A percentile compares a stretch with the other conserved stretches of the same genome.
phyloP scores from a whole-genome alignment of 345 rosid species.

The Sisymbrium altissimum region DNA sequence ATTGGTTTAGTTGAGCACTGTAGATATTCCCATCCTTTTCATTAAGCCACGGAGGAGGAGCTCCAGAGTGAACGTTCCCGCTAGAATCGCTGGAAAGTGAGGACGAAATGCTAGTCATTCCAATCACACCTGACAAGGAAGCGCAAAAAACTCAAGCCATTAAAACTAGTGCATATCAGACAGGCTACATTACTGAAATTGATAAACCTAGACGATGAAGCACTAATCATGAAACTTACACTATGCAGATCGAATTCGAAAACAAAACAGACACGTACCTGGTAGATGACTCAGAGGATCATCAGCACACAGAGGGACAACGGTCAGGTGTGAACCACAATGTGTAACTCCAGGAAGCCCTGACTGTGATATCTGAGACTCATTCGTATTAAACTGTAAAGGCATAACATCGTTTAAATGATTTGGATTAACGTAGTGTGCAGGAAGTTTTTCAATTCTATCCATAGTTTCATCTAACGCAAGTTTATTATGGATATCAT shows the following conservation, averaged over 20 bases:
- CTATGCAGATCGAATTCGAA: conserved; percentile 1
- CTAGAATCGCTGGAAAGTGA: conserved; percentile 30
- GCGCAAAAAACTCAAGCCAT: background rate
- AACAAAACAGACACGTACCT: conserved; percentile 36
- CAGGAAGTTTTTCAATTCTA: conserved; percentile 46
- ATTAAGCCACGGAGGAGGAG: conserved; percentile 82
- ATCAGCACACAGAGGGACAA: conserved; percentile 20
- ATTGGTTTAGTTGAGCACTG: conserved; percentile 31
- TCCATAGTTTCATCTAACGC: conserved; percentile 40
- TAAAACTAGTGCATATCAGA: background rate
- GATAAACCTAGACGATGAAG: background rate
- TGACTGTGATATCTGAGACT: conserved; percentile 75
- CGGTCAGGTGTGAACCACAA: conserved; percentile 33
- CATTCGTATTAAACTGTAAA: conserved; percentile 76
- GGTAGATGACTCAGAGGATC: conserved; percentile 26
- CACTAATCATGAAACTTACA: background rate
- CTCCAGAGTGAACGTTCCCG: conserved; percentile 82
- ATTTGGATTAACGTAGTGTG: conserved; percentile 38
- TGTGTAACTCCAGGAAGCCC: conserved; percentile 40
- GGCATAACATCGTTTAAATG: conserved; percentile 71
- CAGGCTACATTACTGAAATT: background rate
- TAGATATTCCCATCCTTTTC: conserved; percentile 41
- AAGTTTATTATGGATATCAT: conserved; percentile 78
- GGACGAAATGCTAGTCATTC: conserved; percentile 38
- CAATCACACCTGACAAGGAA: conserved; percentile 42